These are phyloP conservation scores for Aechmea fasciata DNA, from an alignment of 176 grass and related monocot species.

Conservation along the genomic window DNA sequence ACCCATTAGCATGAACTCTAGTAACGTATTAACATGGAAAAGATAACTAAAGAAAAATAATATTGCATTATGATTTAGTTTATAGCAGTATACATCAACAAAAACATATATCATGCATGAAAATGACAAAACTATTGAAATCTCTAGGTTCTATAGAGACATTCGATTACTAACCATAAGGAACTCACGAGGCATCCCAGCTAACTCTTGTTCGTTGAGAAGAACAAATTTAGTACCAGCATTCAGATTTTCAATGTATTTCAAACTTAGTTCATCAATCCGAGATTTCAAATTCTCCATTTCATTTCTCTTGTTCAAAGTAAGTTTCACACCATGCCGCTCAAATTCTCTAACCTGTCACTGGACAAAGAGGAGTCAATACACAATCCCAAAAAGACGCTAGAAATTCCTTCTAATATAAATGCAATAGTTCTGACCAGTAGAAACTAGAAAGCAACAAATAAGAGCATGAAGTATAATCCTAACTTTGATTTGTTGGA, in stretches of 20 bases:
- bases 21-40: too few species aligned
- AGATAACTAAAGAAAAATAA: too few species aligned
- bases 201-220: conserved; percentile 60
- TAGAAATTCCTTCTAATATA: background rate
- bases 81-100: too few species aligned
- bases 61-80: too few species aligned
- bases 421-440: background rate
- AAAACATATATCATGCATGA: background rate
- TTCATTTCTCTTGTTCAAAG: conserved; percentile 64
- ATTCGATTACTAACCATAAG: conserved; percentile 48
- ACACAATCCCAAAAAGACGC: conserved; percentile 5
- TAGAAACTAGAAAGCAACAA: background rate
- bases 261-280: conserved; percentile 68
- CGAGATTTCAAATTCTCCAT: conserved; percentile 64
- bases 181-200: conserved; percentile 81
- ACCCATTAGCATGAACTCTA: too few species aligned
- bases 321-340: conserved; percentile 62
- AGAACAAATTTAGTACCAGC: conserved; percentile 52
- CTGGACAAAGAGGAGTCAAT: conserved; percentile 43
- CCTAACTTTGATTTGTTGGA: background rate
- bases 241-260: conserved; percentile 70
- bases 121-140: conserved; percentile 2
- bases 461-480: background rate
- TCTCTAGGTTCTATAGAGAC: background rate
- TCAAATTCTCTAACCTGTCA: conserved; percentile 95